phyloP scores from a whole-genome alignment of 2,329 filamentous ascomycete species.

The Colletotrichum chrysophilum region DNA sequence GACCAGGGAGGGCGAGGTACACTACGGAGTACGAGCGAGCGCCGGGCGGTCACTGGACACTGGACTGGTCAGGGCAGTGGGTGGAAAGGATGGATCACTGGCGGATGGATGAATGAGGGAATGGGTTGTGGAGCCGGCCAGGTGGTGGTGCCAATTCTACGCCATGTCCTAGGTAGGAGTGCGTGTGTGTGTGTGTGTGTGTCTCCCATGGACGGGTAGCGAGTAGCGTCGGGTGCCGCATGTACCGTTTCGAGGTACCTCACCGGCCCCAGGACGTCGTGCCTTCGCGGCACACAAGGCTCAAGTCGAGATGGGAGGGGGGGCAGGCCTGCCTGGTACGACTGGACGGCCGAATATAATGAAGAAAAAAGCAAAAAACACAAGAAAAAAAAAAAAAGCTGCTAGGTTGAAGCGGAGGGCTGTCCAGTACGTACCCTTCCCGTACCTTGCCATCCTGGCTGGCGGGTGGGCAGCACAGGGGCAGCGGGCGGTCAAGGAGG shows the following conservation, averaged over 20 bases:
- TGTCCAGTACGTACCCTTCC: not conserved
- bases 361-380: not conserved
- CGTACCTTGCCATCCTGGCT: not conserved
- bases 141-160: conserved; percentile 9
- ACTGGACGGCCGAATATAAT: not conserved
- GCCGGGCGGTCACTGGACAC: not conserved
- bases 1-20: not conserved
- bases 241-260: not conserved
- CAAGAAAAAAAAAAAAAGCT: not conserved
- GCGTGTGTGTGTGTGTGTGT: not conserved
- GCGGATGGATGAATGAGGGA: not conserved
- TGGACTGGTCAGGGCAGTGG: not conserved
- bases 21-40: not conserved
- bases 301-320: not conserved
- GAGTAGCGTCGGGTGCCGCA: not conserved
- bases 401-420: not conserved
- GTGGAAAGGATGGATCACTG: not conserved
- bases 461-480: not conserved
- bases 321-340: not conserved
- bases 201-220: not conserved
- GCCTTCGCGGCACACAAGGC: conserved; percentile 18
- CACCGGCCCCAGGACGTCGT: not conserved
- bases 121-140: conserved; percentile 9
- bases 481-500: conserved; percentile 16
- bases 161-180: not conserved